A percentile compares a stretch with the other conserved stretches of the same genome.
Conservation (phyloP, 257 asterid species). For the Knoxia roxburghii region DNA sequence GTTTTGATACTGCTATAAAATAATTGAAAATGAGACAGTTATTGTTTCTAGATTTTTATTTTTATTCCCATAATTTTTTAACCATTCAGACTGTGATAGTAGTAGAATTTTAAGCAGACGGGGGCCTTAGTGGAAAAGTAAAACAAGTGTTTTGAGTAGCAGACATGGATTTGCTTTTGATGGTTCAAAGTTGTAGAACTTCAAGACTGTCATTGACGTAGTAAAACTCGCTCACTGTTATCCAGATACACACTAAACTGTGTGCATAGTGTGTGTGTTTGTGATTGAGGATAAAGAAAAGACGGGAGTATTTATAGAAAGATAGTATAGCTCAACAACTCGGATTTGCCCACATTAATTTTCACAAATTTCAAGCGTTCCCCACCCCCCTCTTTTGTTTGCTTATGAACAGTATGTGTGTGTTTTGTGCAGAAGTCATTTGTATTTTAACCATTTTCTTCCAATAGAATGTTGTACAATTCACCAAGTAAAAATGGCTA, state of each 20-base stretch:
- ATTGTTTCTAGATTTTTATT: no score
- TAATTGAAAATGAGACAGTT: no score
- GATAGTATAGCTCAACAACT: not conserved
- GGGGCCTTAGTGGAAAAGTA: no score
- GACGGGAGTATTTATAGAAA: conserved; percentile 6
- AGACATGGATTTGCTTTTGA: conserved; percentile 9
- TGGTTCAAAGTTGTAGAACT: conserved; percentile 8
- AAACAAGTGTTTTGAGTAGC: not conserved
- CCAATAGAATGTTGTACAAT: not conserved
- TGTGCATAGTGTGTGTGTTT: not conserved
- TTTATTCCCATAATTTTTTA: no score
- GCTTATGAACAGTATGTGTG: no score
- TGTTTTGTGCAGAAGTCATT: no score
- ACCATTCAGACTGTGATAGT: no score
- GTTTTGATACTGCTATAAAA: no score
- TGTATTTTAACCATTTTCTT: no score
- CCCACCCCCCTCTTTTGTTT: no score
- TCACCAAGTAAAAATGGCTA: no score
- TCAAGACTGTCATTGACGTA: conserved; percentile 11
- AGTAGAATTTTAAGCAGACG: no score
- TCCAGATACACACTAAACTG: conserved; percentile 7
- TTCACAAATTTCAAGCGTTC: not conserved
- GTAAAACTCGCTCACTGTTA: conserved; percentile 6
- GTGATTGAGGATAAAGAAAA: conserved; percentile 18
- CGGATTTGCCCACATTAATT: not conserved